A percentile compares a stretch with the other conserved stretches of the same genome.
phyloP scores from a whole-genome alignment of 306 rosid genomes.

The Calophaca sinica region DNA sequence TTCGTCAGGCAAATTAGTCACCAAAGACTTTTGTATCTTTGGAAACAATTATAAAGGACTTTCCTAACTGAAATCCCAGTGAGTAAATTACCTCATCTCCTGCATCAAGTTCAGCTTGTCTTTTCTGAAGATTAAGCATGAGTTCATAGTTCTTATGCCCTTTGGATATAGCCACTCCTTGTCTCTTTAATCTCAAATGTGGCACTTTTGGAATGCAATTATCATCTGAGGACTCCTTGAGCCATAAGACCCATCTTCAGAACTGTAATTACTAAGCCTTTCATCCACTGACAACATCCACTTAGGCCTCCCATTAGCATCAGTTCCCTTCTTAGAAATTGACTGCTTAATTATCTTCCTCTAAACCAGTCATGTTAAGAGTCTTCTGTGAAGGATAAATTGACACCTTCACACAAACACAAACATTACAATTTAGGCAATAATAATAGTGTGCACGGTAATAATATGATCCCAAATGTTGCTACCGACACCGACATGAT shows the following conservation, averaged over 20 bases:
- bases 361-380: constrained; percentile 52
- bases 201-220: constrained; percentile 48
- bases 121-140: constrained; percentile 97
- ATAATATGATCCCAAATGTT: no score
- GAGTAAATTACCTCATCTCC: constrained; percentile 81
- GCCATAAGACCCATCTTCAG: constrained; percentile 55
- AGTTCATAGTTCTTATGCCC: constrained; percentile 94
- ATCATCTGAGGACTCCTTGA: constrained; percentile 49
- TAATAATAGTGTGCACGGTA: no score
- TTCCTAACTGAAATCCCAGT: constrained; percentile 25
- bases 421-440: constrained; percentile 56
- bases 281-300: constrained; percentile 57
- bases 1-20: not conserved
- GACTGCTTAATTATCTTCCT: constrained; percentile 41
- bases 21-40: not conserved
- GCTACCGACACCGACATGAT: no score
- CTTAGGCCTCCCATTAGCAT: constrained; percentile 48
- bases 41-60: constrained; percentile 24
- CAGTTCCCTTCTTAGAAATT: constrained; percentile 45
- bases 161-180: constrained; percentile 79
- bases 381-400: constrained; percentile 82
- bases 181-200: constrained; percentile 59
- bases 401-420: constrained; percentile 60
- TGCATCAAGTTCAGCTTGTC: constrained; percentile 94
- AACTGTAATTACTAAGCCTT: constrained; percentile 58